Percentiles rank a stretch among this genome's conserved stretches.
phyloP scores from a whole-genome alignment of 1,284 basidiomycete species.

The Puccinia hordei region DNA sequence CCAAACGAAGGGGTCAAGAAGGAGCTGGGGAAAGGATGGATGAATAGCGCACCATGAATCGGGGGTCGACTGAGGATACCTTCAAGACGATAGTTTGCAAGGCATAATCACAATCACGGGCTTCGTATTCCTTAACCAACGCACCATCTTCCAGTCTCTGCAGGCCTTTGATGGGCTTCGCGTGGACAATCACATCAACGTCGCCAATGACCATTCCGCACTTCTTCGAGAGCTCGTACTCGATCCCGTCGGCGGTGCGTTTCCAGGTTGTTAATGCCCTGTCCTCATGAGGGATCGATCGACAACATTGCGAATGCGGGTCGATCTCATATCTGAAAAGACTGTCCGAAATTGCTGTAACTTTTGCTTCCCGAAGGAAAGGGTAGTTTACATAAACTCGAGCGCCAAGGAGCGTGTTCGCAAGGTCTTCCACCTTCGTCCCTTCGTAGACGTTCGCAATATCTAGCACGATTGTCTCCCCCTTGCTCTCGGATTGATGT shows the following conservation, averaged over 20 bases:
- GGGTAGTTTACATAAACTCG: constrained; percentile 87
- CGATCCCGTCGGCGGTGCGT: constrained; percentile 75
- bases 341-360: constrained; percentile 82
- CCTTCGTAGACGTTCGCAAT: constrained; percentile 72
- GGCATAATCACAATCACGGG: constrained; percentile 81
- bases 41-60: constrained; percentile 70
- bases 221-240: constrained; percentile 83
- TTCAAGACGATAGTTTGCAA: constrained; percentile 78
- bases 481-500: constrained; percentile 83
- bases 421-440: constrained; percentile 69
- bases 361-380: constrained; percentile 86
- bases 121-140: constrained; percentile 92
- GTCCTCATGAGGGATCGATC: constrained; percentile 71
- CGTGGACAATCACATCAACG: constrained; percentile 29
- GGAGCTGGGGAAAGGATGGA: background rate
- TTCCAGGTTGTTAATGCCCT: constrained; percentile 69
- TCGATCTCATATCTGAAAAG: constrained; percentile 79
- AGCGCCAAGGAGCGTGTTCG: constrained; percentile 72
- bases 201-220: constrained; percentile 81
- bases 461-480: constrained; percentile 88
- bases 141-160: constrained; percentile 85
- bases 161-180: constrained; percentile 65
- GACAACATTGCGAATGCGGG: constrained; percentile 67
- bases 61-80: constrained; percentile 81
- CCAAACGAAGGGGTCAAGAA: background rate